A percentile compares a stretch with the other conserved stretches of the same genome.
phyloP scores from a whole-genome alignment of 306 rosid species.

The Chamaecrista fasciculata region DNA sequence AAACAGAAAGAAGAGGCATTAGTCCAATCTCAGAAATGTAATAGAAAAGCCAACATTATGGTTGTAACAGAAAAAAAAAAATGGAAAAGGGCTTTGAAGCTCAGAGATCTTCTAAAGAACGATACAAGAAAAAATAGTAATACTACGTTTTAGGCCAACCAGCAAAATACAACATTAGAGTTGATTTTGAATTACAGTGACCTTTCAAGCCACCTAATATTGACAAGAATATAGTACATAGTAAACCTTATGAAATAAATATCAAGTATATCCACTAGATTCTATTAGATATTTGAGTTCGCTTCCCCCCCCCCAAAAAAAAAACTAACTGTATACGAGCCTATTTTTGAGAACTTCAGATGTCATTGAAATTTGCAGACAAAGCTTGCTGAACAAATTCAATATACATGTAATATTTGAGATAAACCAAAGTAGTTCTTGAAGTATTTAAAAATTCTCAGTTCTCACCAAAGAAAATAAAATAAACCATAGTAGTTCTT shows the following conservation, averaged over 20 bases:
- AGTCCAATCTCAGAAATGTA: conserved; percentile 8
- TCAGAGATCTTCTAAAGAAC: conserved; percentile 16
- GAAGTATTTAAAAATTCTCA: no score
- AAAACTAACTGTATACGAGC: background rate
- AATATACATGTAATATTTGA: background rate
- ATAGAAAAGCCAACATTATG: conserved; percentile 4
- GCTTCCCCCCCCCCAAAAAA: no score
- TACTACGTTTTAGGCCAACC: conserved; percentile 1
- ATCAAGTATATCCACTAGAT: background rate
- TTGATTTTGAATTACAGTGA: background rate
- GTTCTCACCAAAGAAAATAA: no score
- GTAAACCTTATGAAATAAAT: background rate
- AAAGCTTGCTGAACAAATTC: conserved; percentile 15
- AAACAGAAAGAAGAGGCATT: conserved; percentile 27
- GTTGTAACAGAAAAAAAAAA: background rate
- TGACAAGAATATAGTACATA: background rate
- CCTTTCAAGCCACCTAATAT: background rate
- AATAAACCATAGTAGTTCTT: conserved; percentile 18
- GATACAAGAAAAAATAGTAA: background rate
- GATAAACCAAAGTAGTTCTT: conserved; percentile 18
- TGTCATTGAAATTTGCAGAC: conserved; percentile 6
- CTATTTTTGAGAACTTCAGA: conserved; percentile 20
- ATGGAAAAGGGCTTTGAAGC: conserved; percentile 6
- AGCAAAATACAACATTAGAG: background rate
- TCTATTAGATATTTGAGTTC: background rate